Percentiles rank a stretch among this genome's conserved stretches.
phyloP scores from a whole-genome alignment of 2,329 filamentous ascomycete species.

The Chaetomium olivaceum region DNA sequence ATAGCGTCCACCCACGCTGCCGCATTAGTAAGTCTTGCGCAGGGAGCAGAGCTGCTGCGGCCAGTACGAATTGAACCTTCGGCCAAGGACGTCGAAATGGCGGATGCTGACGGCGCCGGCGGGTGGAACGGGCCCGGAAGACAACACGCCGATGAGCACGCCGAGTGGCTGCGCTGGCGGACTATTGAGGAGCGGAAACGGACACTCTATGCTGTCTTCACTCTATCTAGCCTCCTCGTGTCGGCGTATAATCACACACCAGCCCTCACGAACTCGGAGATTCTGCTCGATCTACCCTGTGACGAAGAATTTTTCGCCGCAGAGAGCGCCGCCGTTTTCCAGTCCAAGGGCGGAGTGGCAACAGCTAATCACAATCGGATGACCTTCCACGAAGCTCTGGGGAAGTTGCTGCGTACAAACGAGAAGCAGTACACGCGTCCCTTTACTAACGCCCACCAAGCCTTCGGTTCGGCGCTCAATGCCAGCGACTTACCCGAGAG shows the following conservation, averaged over 20 bases:
- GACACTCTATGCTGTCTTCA: slow-evolving; percentile 88
- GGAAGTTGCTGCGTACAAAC: slow-evolving; percentile 76
- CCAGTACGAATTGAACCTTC: slow-evolving; percentile 47
- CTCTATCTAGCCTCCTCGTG: slow-evolving; percentile 85
- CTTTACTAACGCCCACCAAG: slow-evolving; percentile 44
- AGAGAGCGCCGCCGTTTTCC: slow-evolving; percentile 79
- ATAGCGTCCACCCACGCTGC: slow-evolving; percentile 92
- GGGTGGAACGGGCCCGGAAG: slow-evolving; percentile 47
- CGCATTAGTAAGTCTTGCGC: slow-evolving; percentile 84
- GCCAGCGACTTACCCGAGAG: slow-evolving; percentile 55
- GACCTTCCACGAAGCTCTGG: slow-evolving; percentile 80
- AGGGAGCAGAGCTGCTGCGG: slow-evolving; percentile 73
- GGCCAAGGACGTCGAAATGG: slow-evolving; percentile 54
- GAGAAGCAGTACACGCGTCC: slow-evolving; percentile 59
- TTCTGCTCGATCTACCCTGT: slow-evolving; percentile 83
- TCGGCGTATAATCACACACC: slow-evolving; percentile 92
- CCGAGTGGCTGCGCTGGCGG: slow-evolving; percentile 91
- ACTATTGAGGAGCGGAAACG: slow-evolving; percentile 85
- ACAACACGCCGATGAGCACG: slow-evolving; percentile 57
- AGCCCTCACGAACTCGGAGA: slow-evolving; percentile 90
- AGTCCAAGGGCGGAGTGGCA: slow-evolving; percentile 70
- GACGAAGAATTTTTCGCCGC: slow-evolving; percentile 90
- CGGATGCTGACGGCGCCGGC: slow-evolving; percentile 53
- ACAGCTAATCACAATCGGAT: slow-evolving; percentile 69
- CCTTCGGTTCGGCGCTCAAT: slow-evolving; percentile 49